Percentiles rank a stretch among this genome's conserved stretches.
Conservation (phyloP, 2,329 filamentous ascomycete species). For the Xylariaceae sp. region DNA sequence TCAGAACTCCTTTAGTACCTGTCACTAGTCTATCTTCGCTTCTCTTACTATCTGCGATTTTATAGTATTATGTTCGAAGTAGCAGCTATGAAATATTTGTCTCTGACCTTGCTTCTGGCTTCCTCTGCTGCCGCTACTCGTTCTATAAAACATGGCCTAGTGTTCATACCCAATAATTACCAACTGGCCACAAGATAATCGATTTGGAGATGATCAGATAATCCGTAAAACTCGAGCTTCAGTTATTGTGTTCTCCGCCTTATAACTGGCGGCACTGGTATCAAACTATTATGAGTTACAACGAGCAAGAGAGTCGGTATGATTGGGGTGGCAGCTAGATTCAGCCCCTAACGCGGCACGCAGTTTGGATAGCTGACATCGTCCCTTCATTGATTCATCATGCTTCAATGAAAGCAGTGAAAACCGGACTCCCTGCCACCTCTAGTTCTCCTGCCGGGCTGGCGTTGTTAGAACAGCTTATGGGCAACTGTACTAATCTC, state of each 20-base stretch:
- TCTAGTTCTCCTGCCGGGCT: background rate
- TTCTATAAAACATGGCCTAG: no score
- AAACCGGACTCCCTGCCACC: background rate
- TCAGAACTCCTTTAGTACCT: no score
- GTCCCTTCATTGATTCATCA: no score
- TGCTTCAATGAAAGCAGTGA: background rate
- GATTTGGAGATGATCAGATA: background rate
- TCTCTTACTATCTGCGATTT: no score
- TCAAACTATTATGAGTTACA: background rate
- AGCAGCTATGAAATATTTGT: no score
- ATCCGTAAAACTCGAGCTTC: background rate
- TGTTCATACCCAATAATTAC: background rate
- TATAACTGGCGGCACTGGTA: background rate
- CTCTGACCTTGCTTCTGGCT: no score
- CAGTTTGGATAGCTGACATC: background rate
- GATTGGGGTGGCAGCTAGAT: background rate
- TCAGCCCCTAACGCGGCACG: background rate
- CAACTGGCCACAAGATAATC: background rate
- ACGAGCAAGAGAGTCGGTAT: background rate
- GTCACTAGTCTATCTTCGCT: no score
- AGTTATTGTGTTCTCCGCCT: background rate
- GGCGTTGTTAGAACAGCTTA: background rate
- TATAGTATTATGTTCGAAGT: no score
- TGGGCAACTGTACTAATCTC: background rate
- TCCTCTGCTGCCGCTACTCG: no score